These are phyloP conservation scores for Emmonsiellopsis sp. DNA, from an alignment of 2,329 filamentous ascomycete species.

Conservation along the genomic window DNA sequence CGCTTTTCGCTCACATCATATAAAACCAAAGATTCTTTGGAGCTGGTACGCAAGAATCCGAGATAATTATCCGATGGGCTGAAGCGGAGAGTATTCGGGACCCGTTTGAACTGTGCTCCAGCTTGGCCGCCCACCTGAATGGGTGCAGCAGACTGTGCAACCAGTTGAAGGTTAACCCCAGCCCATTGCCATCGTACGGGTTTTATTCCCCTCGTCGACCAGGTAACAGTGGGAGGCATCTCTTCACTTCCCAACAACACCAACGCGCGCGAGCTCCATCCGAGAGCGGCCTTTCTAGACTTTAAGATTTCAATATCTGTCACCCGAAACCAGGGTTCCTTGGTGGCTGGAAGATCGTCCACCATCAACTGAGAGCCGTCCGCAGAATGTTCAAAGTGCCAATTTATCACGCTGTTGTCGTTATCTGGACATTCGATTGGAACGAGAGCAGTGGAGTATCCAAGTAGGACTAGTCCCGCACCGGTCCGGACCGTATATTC, in stretches of 20 bases:
- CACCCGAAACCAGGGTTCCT: neutral
- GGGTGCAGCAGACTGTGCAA: neutral
- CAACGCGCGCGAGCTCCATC: neutral
- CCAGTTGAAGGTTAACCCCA: neutral
- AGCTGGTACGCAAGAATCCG: neutral
- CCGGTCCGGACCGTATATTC: conserved; percentile 9
- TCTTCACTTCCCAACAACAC: conserved; percentile 1
- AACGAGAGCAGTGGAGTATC: conserved; percentile 9
- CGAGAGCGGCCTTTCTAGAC: neutral
- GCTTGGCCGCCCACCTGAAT: neutral
- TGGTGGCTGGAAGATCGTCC: neutral
- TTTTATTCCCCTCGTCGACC: neutral
- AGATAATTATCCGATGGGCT: neutral
- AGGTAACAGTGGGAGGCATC: neutral
- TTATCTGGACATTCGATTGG: conserved; percentile 3
- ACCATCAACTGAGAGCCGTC: neutral
- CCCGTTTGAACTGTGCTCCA: neutral
- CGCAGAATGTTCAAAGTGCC: conserved; percentile 9
- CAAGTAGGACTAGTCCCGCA: conserved; percentile 8
- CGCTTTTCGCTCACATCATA: neutral
- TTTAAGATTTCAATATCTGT: neutral
- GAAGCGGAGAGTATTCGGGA: neutral
- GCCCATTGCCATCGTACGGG: neutral
- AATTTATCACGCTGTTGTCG: conserved; percentile 7
- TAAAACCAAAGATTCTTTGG: neutral